Percentiles rank a stretch among this genome's conserved stretches.
Conservation (phyloP, 192 early-diverging fungal genomes). For the Chytriomyces confervae region DNA sequence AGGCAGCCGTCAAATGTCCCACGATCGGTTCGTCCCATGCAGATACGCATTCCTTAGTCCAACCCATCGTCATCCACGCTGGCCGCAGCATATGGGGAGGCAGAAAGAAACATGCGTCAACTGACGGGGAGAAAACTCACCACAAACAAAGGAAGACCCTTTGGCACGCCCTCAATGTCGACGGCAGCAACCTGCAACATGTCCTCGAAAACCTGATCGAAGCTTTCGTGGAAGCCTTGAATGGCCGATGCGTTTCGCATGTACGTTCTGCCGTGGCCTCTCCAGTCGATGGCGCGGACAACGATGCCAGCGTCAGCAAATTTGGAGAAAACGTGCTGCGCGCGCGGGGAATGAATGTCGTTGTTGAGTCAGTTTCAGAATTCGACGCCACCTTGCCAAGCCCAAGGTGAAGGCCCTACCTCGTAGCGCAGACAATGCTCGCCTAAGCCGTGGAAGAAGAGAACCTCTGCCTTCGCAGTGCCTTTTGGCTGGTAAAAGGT, state of each 20-base stretch:
- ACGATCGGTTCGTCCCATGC: no score
- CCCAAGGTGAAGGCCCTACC: not conserved
- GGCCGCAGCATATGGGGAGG: no score
- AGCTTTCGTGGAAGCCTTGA: slow-evolving; percentile 18
- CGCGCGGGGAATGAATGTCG: no score
- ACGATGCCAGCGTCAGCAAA: slow-evolving; percentile 64
- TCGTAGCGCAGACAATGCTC: slow-evolving; percentile 70
- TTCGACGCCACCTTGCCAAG: not conserved
- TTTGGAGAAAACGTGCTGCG: slow-evolving; percentile 55
- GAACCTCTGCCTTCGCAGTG: slow-evolving; percentile 46
- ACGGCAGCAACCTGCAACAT: slow-evolving; percentile 47
- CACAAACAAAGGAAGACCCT: slow-evolving; percentile 35
- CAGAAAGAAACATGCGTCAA: no score
- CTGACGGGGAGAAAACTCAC: slow-evolving; percentile 13
- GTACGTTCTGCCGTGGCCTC: slow-evolving; percentile 73
- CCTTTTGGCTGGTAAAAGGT: slow-evolving; percentile 21
- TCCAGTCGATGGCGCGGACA: slow-evolving; percentile 65
- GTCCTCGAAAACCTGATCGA: slow-evolving; percentile 50
- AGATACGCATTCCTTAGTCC: no score
- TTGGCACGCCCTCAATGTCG: slow-evolving; percentile 47
- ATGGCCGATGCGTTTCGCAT: slow-evolving; percentile 39
- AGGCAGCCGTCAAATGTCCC: no score
- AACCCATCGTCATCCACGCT: no score
- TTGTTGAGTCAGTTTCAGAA: not conserved
- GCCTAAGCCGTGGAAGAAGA: slow-evolving; percentile 66